A percentile compares a stretch with the other conserved stretches of the same genome.
These are phyloP conservation scores for Hirsutella rhossiliensis DNA, from an alignment of 2,329 filamentous ascomycete genomes.

Conservation along the genomic window DNA sequence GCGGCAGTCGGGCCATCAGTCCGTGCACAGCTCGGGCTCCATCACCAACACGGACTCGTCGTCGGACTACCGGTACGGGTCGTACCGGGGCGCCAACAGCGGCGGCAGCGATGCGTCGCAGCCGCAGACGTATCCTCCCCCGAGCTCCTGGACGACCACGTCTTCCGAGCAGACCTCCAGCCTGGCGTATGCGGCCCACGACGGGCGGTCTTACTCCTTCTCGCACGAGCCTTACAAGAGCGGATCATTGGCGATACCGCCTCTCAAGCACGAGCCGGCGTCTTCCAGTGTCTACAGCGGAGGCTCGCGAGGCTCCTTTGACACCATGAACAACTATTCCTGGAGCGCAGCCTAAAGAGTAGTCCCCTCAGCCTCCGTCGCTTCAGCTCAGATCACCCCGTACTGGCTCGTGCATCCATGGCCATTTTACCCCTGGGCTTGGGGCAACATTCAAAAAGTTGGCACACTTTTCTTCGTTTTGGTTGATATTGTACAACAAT, in stretches of 20 bases:
- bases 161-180: conserved; percentile 32
- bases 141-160: conserved; percentile 38
- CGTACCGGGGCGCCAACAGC: conserved; percentile 15
- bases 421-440: too few relatives aligned
- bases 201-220: conserved; percentile 36
- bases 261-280: conserved; percentile 23
- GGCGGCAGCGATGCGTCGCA: conserved; percentile 19
- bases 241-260: conserved; percentile 11
- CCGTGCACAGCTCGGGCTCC: conserved; percentile 37
- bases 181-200: conserved; percentile 28
- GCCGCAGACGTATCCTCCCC: conserved; percentile 37
- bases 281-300: conserved; percentile 28
- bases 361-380: not conserved
- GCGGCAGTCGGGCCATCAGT: conserved; percentile 40
- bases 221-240: conserved; percentile 35
- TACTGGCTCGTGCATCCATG: too few relatives aligned
- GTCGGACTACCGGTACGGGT: conserved; percentile 45
- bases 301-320: conserved; percentile 30
- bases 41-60: conserved; percentile 32
- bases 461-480: too few relatives aligned
- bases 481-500: too few relatives aligned
- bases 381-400: too few relatives aligned
- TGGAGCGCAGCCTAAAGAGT: conserved; percentile 36
- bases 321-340: conserved; percentile 42
- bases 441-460: too few relatives aligned